Conservation (phyloP, 2,329 filamentous ascomycete genomes). For the Emydomyces testavorans region DNA sequence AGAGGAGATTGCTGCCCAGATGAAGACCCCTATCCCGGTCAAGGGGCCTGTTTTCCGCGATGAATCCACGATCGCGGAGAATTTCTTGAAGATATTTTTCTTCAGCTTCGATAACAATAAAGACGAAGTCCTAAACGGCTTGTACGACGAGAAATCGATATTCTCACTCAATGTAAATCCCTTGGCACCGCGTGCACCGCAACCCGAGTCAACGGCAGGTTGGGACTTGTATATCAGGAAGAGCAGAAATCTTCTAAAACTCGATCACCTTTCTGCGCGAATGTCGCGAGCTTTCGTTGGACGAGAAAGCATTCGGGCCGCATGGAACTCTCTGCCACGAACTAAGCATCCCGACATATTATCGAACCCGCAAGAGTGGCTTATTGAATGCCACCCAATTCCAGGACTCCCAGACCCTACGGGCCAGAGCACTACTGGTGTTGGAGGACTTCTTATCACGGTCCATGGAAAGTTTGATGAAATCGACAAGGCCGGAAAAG, state of each 20-base stretch:
- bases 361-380: constrained; percentile 58
- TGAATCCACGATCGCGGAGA: constrained; percentile 60
- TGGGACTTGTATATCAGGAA: constrained; percentile 68
- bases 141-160: constrained; percentile 64
- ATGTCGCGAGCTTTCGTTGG: constrained; percentile 58
- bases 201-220: constrained; percentile 34
- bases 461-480: constrained; percentile 82
- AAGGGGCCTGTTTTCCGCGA: constrained; percentile 60
- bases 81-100: constrained; percentile 65
- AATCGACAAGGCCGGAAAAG: constrained; percentile 44
- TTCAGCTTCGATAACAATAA: constrained; percentile 62
- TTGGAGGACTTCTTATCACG: constrained; percentile 65
- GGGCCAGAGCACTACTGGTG: constrained; percentile 51
- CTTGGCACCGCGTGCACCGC: constrained; percentile 40
- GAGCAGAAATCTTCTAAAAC: constrained; percentile 65
- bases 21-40: constrained; percentile 50
- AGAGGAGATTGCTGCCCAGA: constrained; percentile 51
- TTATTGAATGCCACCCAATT: constrained; percentile 69
- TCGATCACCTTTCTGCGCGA: constrained; percentile 50
- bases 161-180: constrained; percentile 69
- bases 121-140: constrained; percentile 47
- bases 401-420: constrained; percentile 59
- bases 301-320: constrained; percentile 50
- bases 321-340: constrained; percentile 59
- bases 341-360: constrained; percentile 65